Base-by-base conservation (phyloP, 306 rosid species). In the Casuarina glauca region DNA sequence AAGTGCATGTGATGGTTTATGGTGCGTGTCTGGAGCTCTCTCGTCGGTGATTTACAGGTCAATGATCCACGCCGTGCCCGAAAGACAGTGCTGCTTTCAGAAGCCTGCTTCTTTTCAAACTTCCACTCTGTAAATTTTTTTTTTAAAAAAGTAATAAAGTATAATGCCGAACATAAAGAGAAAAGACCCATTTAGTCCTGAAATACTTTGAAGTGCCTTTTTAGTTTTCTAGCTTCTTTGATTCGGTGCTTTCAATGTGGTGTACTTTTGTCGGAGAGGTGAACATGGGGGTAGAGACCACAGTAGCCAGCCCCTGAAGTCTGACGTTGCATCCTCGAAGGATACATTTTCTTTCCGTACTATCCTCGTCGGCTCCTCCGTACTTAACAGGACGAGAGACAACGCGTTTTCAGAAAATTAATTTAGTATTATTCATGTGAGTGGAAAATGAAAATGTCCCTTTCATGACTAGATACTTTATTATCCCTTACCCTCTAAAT, bases 1-100 rank as follows among this genome's bases (percentile, higher is more conserved):
- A 72, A 55, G 64, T 48, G 55, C 81, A 82, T 82, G 85, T 82
- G 81, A 73, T 64, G 11, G 64, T 53, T 53, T 6, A 16, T 71
- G 54, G 44, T 77, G 32, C 32, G 55, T 39, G 64, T 32, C 51
- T 12, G 35, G 50, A 75, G 71, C 50, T 6, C 61, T 16, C 58
- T 50, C 54, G 80, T 82, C 85, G 81, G 85, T 77, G 85, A 76
- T 72, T 53, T 39, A 44, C 7, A 32, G 50, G 32, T 49, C 41
- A 42, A 48, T 73, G 45, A 15, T 46, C 42, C 10, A 45, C 63
- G n/a, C 16, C 69, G 12, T 4, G 16, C 13, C 32, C 17, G 15
- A 62, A 62, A 13, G 42, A 35, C 32, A 60, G 9, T 60, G 16
- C 67, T 26, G 35, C 43, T 9, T 61, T 11, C 20, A 5, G 3